Conservation (phyloP, 73 alveolate species). For the Stentor coeruleus region DNA sequence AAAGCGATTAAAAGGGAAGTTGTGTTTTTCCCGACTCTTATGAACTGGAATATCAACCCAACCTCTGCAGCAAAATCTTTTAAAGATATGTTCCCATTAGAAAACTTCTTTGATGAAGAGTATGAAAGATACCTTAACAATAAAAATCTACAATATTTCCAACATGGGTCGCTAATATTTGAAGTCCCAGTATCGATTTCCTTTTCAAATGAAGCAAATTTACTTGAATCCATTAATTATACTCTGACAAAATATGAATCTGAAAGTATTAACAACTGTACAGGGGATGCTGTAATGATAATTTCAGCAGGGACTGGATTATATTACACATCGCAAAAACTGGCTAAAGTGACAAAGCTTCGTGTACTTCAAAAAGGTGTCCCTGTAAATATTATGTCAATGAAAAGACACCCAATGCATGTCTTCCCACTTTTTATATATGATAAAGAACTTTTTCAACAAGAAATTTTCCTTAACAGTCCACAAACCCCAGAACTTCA, state of each 20-base stretch:
- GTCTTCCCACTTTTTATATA: background rate
- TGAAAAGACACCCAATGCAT: conserved; percentile 17
- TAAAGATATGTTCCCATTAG: background rate
- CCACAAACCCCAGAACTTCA: background rate
- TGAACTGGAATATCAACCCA: background rate
- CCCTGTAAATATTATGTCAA: background rate
- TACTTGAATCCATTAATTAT: conserved; percentile 7
- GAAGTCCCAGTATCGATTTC: background rate
- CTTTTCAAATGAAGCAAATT: background rate
- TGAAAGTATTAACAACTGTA: background rate
- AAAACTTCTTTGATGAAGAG: background rate
- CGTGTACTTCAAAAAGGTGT: conserved; percentile 7
- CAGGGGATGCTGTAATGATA: conserved; percentile 13
- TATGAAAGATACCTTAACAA: background rate
- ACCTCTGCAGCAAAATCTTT: background rate
- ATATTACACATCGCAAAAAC: background rate
- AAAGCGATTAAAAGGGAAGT: conserved; percentile 16
- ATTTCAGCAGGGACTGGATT: conserved; percentile 26
- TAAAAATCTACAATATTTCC: background rate
- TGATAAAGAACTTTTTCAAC: background rate
- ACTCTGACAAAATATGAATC: background rate
- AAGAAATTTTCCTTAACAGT: background rate
- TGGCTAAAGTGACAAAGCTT: conserved; percentile 9
- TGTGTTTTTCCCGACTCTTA: background rate
- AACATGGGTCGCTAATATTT: background rate